A percentile compares a stretch with the other conserved stretches of the same genome.
These are phyloP conservation scores for Prototheca wickerhamii DNA, from an alignment of 163 green algal species.

Conservation along the genomic window DNA sequence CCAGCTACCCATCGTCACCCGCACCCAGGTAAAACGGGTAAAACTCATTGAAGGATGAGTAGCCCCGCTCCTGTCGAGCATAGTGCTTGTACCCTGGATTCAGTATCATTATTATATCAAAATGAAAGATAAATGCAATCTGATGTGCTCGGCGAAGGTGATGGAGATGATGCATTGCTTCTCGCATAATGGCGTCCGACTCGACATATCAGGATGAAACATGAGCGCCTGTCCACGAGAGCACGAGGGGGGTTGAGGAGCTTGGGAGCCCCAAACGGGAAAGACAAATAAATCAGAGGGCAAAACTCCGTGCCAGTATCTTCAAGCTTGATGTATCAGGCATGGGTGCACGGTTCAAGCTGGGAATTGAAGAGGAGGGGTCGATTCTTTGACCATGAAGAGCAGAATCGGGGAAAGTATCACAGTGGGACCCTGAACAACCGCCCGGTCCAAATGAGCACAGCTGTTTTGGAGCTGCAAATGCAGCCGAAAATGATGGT, in stretches of 20 bases:
- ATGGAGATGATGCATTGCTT: too few relatives aligned
- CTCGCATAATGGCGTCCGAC: too few relatives aligned
- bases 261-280: too few relatives aligned
- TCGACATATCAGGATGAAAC: too few relatives aligned
- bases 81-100: not conserved
- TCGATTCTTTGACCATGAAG: not conserved
- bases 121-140: not conserved
- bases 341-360: not conserved
- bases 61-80: not conserved
- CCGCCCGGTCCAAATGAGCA: not conserved
- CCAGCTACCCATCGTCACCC: not conserved
- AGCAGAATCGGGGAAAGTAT: not conserved
- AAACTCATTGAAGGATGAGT: constrained; percentile 3
- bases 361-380: not conserved
- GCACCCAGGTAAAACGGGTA: constrained; percentile 25
- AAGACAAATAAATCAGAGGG: too few relatives aligned
- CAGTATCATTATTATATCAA: not conserved
- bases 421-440: not conserved
- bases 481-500: not conserved
- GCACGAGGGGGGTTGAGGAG: too few relatives aligned
- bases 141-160: not conserved
- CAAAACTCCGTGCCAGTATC: too few relatives aligned
- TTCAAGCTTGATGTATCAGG: not conserved
- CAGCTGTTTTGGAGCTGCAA: not conserved
- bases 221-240: too few relatives aligned